These are phyloP conservation scores for Candida anglica DNA, from an alignment of 805 yeast species.

Conservation along the genomic window DNA sequence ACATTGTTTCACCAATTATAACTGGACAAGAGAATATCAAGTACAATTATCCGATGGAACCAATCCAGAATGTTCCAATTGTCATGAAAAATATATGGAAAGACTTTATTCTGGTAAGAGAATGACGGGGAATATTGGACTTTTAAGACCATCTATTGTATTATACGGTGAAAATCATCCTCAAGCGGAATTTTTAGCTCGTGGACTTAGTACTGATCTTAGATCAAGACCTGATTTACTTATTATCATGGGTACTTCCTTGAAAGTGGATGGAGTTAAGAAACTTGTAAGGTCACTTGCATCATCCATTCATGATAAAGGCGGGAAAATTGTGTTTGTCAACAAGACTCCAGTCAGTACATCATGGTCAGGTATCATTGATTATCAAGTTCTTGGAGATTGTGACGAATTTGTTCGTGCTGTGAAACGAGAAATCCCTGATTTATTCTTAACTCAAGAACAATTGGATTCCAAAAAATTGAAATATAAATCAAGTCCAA, in stretches of 20 bases:
- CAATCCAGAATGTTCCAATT: conserved; percentile 73
- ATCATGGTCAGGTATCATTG: conserved; percentile 69
- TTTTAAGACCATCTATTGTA: conserved; percentile 83
- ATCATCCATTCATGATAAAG: conserved; percentile 66
- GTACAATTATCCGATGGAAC: conserved; percentile 52
- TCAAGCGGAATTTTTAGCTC: conserved; percentile 71
- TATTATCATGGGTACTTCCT: conserved; percentile 88
- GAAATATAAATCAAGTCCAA: conserved; percentile 6
- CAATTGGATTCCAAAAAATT: conserved; percentile 42
- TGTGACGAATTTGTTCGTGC: conserved; percentile 77
- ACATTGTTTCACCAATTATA: conserved; percentile 52
- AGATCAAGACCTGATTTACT: conserved; percentile 69
- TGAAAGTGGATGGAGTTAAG: conserved; percentile 87
- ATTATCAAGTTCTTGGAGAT: conserved; percentile 74
- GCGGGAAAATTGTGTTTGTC: conserved; percentile 74
- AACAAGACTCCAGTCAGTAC: conserved; percentile 63
- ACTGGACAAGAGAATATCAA: conserved; percentile 58
- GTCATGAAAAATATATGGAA: conserved; percentile 52
- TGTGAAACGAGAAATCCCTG: conserved; percentile 52
- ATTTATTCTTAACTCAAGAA: conserved; percentile 57
- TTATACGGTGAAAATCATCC: conserved; percentile 95
- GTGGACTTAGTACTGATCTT: conserved; percentile 64
- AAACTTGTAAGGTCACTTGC: conserved; percentile 68
- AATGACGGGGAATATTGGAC: conserved; percentile 64
- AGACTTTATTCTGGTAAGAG: conserved; percentile 72